A percentile compares a stretch with the other conserved stretches of the same genome.
Evolutionary conservation across 2,329 filamentous ascomycete genomes (phyloP).

Genomic region (Plectosphaerella cucumerina): DNA sequence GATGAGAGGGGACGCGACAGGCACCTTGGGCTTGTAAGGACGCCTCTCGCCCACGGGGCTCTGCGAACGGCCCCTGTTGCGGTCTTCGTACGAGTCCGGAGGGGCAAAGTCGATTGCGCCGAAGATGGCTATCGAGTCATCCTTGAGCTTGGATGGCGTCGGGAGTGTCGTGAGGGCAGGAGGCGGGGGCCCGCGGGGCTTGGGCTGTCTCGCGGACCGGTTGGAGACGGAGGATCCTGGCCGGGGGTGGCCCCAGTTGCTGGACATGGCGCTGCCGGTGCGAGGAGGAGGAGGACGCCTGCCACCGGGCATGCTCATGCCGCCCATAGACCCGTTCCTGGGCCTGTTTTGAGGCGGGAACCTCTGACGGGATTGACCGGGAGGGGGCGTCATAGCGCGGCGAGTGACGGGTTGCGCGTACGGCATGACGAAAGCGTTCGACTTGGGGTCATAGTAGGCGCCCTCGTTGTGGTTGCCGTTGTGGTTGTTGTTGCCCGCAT

Average conservation of each 20-base stretch:
- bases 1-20: conserved; percentile 71
- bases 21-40: conserved; percentile 71
- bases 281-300: conserved; percentile 59
- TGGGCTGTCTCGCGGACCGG: conserved; percentile 36
- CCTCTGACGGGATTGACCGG: conserved; percentile 47
- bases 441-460: conserved; percentile 62
- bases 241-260: conserved; percentile 39
- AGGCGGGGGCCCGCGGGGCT: conserved; percentile 63
- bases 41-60: conserved; percentile 60
- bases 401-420: conserved; percentile 82
- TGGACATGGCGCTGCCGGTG: conserved; percentile 35
- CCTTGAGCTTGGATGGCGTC: conserved; percentile 78
- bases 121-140: conserved; percentile 70
- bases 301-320: conserved; percentile 39
- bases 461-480: conserved; percentile 38
- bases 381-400: conserved; percentile 93
- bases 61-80: conserved; percentile 64
- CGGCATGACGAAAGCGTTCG: conserved; percentile 70
- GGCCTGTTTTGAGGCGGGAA: conserved; percentile 34
- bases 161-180: conserved; percentile 70
- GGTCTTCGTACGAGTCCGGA: conserved; percentile 61
- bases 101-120: conserved; percentile 82
- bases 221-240: conserved; percentile 63
- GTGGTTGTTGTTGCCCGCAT: conserved; percentile 40
- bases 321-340: conserved; percentile 44